phyloP scores from a whole-genome alignment of 2,329 filamentous ascomycete species.

The Botryosphaeria dothidea region DNA sequence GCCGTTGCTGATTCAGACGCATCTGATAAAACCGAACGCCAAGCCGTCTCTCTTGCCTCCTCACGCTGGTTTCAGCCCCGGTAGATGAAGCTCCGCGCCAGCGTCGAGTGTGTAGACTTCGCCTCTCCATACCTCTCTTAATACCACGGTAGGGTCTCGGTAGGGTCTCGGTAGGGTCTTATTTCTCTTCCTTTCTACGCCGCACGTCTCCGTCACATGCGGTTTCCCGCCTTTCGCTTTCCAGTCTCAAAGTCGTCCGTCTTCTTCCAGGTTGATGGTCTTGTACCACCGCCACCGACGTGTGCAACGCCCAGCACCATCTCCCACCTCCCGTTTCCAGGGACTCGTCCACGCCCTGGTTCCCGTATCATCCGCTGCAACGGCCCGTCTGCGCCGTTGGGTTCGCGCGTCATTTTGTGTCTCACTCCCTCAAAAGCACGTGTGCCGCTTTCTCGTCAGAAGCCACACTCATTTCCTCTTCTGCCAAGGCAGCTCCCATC shows the following conservation, averaged over 20 bases:
- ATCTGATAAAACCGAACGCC: conserved; percentile 3
- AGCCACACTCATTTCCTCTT: background rate
- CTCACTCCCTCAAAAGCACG: conserved; percentile 12
- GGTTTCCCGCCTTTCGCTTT: background rate
- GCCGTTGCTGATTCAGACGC: background rate
- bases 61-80: background rate
- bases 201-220: background rate
- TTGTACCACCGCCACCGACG: background rate
- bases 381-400: conserved; percentile 12
- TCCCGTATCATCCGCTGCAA: conserved; percentile 13
- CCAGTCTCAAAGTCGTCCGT: background rate
- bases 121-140: background rate
- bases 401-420: conserved; percentile 11
- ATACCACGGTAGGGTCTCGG: background rate
- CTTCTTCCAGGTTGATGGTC: background rate
- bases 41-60: background rate
- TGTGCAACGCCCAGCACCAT: background rate
- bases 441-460: background rate
- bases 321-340: background rate
- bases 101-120: background rate
- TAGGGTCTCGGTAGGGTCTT: too few relatives aligned
- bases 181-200: background rate
- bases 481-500: background rate
- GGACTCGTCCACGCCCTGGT: conserved; percentile 3
- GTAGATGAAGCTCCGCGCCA: background rate